phyloP scores from a whole-genome alignment of 768 basidiomycete species.

The Tephrocybe sp. region DNA sequence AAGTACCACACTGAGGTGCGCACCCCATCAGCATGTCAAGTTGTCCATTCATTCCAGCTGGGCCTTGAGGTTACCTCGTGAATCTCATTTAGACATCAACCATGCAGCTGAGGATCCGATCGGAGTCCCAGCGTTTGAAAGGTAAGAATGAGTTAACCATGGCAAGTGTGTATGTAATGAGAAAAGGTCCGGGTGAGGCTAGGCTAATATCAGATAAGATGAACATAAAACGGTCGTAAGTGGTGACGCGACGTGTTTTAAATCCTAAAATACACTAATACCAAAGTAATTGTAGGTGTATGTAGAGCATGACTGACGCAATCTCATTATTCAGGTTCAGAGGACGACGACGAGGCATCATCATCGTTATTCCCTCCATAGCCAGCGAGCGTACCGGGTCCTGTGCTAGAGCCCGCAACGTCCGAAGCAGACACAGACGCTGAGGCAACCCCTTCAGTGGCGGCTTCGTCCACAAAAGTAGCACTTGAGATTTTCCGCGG shows the following conservation, averaged over 20 bases:
- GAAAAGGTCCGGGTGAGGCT: too few species aligned
- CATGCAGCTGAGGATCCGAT: too few species aligned
- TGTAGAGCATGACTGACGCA: neutral
- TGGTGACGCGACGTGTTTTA: too few species aligned
- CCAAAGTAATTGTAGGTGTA: too few species aligned
- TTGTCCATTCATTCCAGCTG: too few species aligned
- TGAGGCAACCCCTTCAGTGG: neutral
- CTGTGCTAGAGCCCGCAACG: slow-evolving; percentile 33
- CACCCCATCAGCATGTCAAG: slow-evolving; percentile 13
- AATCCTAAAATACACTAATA: too few species aligned
- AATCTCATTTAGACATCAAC: neutral
- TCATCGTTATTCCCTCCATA: slow-evolving; percentile 16
- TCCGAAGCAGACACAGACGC: slow-evolving; percentile 4
- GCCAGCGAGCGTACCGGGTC: slow-evolving; percentile 23
- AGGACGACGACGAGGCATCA: slow-evolving; percentile 16
- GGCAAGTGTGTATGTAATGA: neutral
- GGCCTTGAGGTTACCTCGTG: slow-evolving; percentile 10
- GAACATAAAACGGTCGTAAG: too few species aligned
- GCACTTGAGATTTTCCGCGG: slow-evolving; percentile 56
- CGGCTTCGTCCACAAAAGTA: slow-evolving; percentile 42
- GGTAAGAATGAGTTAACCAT: too few species aligned
- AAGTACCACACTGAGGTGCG: slow-evolving; percentile 4
- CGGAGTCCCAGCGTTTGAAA: too few species aligned
- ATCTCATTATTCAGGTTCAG: slow-evolving; percentile 13
- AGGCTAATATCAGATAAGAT: neutral